Conservation (phyloP, 768 basidiomycete species). For the Lactarius psammicola region DNA sequence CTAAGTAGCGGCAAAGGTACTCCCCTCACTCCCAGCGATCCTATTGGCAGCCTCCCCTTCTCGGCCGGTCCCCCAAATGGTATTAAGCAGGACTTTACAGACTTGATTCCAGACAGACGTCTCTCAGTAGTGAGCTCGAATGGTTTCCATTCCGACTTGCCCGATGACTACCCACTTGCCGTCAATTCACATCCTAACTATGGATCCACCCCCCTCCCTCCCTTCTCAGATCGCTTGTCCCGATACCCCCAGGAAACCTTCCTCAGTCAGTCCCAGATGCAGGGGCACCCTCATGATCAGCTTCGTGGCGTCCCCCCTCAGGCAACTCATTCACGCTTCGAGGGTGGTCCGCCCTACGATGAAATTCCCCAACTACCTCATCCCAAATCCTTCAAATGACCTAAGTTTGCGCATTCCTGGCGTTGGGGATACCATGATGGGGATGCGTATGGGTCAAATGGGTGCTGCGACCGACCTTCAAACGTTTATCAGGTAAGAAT, state of each 20-base stretch:
- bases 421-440: slow-evolving; percentile 60
- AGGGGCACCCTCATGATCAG: slow-evolving; percentile 53
- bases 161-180: slow-evolving; percentile 57
- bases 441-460: slow-evolving; percentile 55
- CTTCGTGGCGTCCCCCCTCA: slow-evolving; percentile 70
- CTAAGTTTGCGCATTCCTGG: slow-evolving; percentile 59
- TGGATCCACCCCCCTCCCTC: slow-evolving; percentile 39
- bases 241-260: slow-evolving; percentile 57
- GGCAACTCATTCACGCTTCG: slow-evolving; percentile 62
- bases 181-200: slow-evolving; percentile 50
- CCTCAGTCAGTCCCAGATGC: slow-evolving; percentile 54
- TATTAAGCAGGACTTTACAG: slow-evolving; percentile 55
- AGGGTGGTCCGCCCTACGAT: slow-evolving; percentile 53
- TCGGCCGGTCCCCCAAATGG: slow-evolving; percentile 42
- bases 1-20: slow-evolving; percentile 73
- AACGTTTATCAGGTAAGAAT: slow-evolving; percentile 70
- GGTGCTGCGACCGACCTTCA: slow-evolving; percentile 70
- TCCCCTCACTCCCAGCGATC: slow-evolving; percentile 68
- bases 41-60: slow-evolving; percentile 55
- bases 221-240: slow-evolving; percentile 53
- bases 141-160: slow-evolving; percentile 57
- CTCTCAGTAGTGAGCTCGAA: slow-evolving; percentile 45
- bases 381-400: slow-evolving; percentile 51
- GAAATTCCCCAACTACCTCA: slow-evolving; percentile 59
- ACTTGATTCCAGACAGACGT: slow-evolving; percentile 59